A percentile compares a stretch with the other conserved stretches of the same genome.
Evolutionary conservation across 1,284 basidiomycete genomes (phyloP).

Genomic region (Sutorius eximius): DNA sequence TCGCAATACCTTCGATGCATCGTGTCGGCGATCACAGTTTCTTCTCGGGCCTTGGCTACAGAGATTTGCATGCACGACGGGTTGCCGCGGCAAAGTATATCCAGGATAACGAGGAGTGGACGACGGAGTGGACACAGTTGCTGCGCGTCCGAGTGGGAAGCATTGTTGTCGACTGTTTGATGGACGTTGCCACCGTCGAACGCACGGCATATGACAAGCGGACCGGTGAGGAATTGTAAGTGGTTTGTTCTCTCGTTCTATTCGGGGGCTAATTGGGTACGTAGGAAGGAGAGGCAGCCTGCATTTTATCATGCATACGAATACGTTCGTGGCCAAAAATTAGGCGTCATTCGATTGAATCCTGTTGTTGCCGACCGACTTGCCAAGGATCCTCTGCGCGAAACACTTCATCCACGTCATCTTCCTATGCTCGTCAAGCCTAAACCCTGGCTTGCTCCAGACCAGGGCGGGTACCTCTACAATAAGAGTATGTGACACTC

Average conservation of each 20-base stretch:
- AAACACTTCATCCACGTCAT: constrained; percentile 88
- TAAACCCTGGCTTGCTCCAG: constrained; percentile 80
- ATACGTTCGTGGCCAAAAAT: constrained; percentile 87
- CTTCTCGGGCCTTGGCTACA: constrained; percentile 60
- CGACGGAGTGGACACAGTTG: constrained; percentile 79
- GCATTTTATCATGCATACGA: constrained; percentile 95
- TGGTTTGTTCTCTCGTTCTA: constrained; percentile 15
- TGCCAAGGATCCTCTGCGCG: constrained; percentile 74
- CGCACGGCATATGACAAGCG: constrained; percentile 57
- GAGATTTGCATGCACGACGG: constrained; percentile 56
- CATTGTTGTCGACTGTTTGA: constrained; percentile 80
- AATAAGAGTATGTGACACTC: constrained; percentile 58
- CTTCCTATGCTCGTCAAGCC: constrained; percentile 95
- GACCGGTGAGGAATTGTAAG: constrained; percentile 60
- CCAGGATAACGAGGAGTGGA: constrained; percentile 67
- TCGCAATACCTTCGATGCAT: constrained; percentile 46
- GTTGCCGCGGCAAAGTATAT: constrained; percentile 65
- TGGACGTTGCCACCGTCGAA: constrained; percentile 82
- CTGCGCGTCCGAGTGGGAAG: constrained; percentile 80
- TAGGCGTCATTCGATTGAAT: constrained; percentile 91
- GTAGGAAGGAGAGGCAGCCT: constrained; percentile 79
- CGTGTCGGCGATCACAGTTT: constrained; percentile 45
- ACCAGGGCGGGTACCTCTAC: constrained; percentile 84
- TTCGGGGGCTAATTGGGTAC: not conserved
- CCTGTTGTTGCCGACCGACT: constrained; percentile 77